These are phyloP conservation scores for Heliamphora pulchella DNA, from an alignment of 179 eudicot genomes.

Conservation along the genomic window DNA sequence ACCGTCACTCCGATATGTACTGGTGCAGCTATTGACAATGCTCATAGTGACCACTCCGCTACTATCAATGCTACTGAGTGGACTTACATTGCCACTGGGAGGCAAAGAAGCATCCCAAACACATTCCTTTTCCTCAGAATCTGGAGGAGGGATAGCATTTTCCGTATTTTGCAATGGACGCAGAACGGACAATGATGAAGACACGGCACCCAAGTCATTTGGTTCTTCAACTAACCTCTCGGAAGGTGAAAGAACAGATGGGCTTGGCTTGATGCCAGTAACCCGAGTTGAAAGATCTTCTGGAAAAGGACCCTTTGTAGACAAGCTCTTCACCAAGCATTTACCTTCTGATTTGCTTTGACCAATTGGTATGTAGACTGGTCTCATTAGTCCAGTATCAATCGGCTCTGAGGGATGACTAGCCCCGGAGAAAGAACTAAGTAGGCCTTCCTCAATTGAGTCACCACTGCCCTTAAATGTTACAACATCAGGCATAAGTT, in stretches of 20 bases:
- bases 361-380: conserved; percentile 54
- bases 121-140: conserved; percentile 72
- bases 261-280: conserved; percentile 42
- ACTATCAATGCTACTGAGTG: conserved; percentile 72
- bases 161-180: conserved; percentile 50
- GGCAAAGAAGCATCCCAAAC: conserved; percentile 91
- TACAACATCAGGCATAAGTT: conserved; percentile 42
- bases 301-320: conserved; percentile 63
- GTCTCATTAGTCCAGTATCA: conserved; percentile 60
- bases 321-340: conserved; percentile 49
- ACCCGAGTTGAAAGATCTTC: conserved; percentile 52
- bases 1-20: conserved; percentile 68
- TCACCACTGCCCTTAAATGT: conserved; percentile 39
- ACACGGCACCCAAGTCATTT: conserved; percentile 28
- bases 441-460: conserved; percentile 46
- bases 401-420: conserved; percentile 86
- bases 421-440: conserved; percentile 58
- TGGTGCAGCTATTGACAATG: conserved; percentile 63
- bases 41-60: conserved; percentile 71
- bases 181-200: conserved; percentile 41
- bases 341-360: conserved; percentile 46
- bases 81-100: conserved; percentile 77
- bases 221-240: conserved; percentile 46
- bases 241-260: conserved; percentile 33
- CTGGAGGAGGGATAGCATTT: conserved; percentile 29